phyloP scores from a whole-genome alignment of 148 eudicot genomes.

The Arbutus unedo region DNA sequence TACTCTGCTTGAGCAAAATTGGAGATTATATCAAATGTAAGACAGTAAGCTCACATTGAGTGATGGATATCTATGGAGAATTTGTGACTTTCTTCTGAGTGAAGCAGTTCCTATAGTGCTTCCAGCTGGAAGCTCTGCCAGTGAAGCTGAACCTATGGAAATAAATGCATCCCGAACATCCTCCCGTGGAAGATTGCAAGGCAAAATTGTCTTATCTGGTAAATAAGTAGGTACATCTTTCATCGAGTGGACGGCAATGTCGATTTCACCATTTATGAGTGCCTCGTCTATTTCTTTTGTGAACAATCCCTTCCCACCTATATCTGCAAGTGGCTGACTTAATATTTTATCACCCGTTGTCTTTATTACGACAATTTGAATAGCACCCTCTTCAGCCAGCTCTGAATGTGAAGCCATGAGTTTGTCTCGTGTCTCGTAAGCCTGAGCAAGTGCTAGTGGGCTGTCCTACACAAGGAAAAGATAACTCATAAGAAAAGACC shows the following conservation, averaged over 20 bases:
- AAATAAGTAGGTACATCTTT: slow-evolving; percentile 98
- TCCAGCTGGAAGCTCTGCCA: slow-evolving; percentile 90
- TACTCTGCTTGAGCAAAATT: background rate
- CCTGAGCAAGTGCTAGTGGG: slow-evolving; percentile 97
- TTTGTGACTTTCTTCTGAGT: slow-evolving; percentile 86
- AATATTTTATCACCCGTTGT: slow-evolving; percentile 92
- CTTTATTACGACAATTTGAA: slow-evolving; percentile 81
- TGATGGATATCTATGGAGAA: slow-evolving; percentile 86
- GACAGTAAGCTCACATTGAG: slow-evolving; percentile 50
- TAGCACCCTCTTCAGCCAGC: slow-evolving; percentile 88
- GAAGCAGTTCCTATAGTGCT: slow-evolving; percentile 93
- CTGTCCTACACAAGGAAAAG: slow-evolving; percentile 60
- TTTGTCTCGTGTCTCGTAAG: slow-evolving; percentile 80
- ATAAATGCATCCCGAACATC: slow-evolving; percentile 98
- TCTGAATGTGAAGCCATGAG: slow-evolving; percentile 72
- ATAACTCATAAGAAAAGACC: slow-evolving; percentile 18
- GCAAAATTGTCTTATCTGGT: slow-evolving; percentile 78
- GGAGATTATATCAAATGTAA: background rate
- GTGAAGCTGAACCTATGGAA: slow-evolving; percentile 63
- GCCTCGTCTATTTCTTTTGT: slow-evolving; percentile 98
- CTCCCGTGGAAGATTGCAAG: slow-evolving; percentile 92
- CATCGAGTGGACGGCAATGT: slow-evolving; percentile 99
- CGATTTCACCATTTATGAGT: slow-evolving; percentile 77
- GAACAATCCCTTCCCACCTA: slow-evolving; percentile 96
- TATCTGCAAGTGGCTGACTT: slow-evolving; percentile 88